A percentile compares a stretch with the other conserved stretches of the same genome.
Conservation (phyloP, 2,329 filamentous ascomycete species). For the Fusarium oligoseptatum region DNA sequence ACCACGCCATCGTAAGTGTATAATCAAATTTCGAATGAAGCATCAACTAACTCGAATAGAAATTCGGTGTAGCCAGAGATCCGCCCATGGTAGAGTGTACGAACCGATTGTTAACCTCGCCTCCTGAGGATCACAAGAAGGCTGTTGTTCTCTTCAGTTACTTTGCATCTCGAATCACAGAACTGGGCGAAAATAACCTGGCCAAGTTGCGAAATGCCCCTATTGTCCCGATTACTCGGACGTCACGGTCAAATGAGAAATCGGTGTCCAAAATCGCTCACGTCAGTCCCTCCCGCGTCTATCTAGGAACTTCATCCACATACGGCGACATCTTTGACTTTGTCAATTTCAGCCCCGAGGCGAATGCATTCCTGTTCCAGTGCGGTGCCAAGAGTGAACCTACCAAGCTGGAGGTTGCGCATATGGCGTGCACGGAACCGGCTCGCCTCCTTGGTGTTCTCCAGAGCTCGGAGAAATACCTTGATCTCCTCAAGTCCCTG, state of each 20-base stretch:
- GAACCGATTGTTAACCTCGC: constrained; percentile 76
- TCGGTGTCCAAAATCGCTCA: constrained; percentile 47
- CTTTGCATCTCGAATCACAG: constrained; percentile 80
- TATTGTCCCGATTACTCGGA: constrained; percentile 77
- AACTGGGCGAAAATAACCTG: constrained; percentile 74
- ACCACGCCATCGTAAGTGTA: constrained; percentile 75
- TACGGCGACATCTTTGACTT: constrained; percentile 97
- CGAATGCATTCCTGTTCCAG: constrained; percentile 88
- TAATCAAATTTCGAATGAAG: background rate
- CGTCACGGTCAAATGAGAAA: constrained; percentile 57
- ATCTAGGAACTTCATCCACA: constrained; percentile 77
- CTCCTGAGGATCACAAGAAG: constrained; percentile 75
- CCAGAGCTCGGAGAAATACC: constrained; percentile 86
- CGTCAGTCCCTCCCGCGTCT: constrained; percentile 80
- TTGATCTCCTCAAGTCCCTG: constrained; percentile 83
- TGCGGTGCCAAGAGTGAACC: constrained; percentile 94
- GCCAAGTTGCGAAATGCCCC: constrained; percentile 72
- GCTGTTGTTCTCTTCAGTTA: constrained; percentile 85
- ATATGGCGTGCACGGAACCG: constrained; percentile 86
- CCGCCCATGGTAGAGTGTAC: constrained; percentile 85
- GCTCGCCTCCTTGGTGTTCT: constrained; percentile 84
- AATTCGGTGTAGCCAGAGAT: constrained; percentile 88
- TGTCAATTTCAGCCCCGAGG: constrained; percentile 90
- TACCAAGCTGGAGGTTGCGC: constrained; percentile 86
- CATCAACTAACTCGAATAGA: constrained; percentile 54